phyloP scores from a whole-genome alignment of 1,284 basidiomycete genomes.

The Ustilago curta region DNA sequence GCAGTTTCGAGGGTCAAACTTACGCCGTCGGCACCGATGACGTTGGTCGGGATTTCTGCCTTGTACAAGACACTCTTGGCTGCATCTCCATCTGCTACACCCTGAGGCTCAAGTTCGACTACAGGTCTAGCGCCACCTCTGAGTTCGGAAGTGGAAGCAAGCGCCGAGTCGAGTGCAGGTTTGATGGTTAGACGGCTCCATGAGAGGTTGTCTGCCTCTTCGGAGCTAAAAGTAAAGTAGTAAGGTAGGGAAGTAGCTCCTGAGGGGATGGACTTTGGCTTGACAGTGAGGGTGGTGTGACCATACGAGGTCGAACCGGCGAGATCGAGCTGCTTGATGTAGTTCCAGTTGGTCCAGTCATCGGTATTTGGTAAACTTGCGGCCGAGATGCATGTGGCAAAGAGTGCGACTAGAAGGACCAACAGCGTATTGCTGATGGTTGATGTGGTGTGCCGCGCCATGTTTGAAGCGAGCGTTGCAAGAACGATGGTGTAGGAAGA shows the following conservation, averaged over 20 bases:
- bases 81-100: constrained; percentile 12
- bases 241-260: constrained; percentile 44
- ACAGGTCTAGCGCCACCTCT: constrained; percentile 30
- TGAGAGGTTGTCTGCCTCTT: constrained; percentile 42
- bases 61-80: constrained; percentile 26
- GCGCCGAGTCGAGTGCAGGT: constrained; percentile 25
- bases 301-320: constrained; percentile 53
- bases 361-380: constrained; percentile 16
- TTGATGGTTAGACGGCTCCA: constrained; percentile 34
- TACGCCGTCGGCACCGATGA: constrained; percentile 7
- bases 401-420: constrained; percentile 5
- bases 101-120: constrained; percentile 11
- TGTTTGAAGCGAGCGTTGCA: background rate
- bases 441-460: constrained; percentile 2
- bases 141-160: constrained; percentile 12
- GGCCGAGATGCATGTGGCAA: background rate
- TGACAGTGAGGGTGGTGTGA: constrained; percentile 49
- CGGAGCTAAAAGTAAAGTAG: constrained; percentile 35
- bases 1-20: constrained; percentile 71
- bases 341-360: constrained; percentile 51
- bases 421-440: constrained; percentile 1
- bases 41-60: constrained; percentile 20
- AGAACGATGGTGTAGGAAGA: constrained; percentile 1
- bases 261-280: constrained; percentile 39
- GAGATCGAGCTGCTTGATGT: constrained; percentile 53